These are phyloP conservation scores for Apocynum venetum DNA, from an alignment of 257 asterid genomes.

Conservation along the genomic window DNA sequence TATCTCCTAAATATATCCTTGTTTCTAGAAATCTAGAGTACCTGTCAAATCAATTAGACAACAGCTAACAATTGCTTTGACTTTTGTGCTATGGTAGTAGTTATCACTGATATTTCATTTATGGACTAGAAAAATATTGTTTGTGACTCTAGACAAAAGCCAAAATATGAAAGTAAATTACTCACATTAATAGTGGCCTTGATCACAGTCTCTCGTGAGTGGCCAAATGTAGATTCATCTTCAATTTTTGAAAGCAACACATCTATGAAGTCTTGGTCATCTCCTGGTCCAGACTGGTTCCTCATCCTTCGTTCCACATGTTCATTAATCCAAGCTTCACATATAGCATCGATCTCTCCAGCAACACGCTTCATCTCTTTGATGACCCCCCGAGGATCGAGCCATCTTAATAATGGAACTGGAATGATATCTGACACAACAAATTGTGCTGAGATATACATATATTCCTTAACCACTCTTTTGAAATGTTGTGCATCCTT, in stretches of 20 bases:
- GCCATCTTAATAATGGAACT: slow-evolving; percentile 29
- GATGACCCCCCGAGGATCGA: slow-evolving; percentile 43
- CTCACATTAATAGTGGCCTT: slow-evolving; percentile 52
- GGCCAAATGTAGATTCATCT: slow-evolving; percentile 24
- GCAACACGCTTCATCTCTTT: slow-evolving; percentile 40
- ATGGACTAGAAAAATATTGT: background rate
- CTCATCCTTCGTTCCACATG: slow-evolving; percentile 19
- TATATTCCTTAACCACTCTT: slow-evolving; percentile 29
- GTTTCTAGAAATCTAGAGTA: background rate
- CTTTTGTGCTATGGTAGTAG: background rate
- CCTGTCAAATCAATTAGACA: background rate
- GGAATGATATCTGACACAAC: slow-evolving; percentile 37
- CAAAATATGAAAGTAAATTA: background rate
- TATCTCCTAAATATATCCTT: background rate
- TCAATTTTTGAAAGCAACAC: slow-evolving; percentile 17
- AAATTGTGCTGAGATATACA: slow-evolving; percentile 33
- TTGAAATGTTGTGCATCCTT: slow-evolving; percentile 24
- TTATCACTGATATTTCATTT: background rate
- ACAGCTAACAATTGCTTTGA: background rate
- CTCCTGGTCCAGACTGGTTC: background rate
- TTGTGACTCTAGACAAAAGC: no score
- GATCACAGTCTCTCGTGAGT: slow-evolving; percentile 27
- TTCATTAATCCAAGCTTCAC: slow-evolving; percentile 33
- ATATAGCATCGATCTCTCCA: slow-evolving; percentile 28
- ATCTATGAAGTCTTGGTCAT: slow-evolving; percentile 39